These are phyloP conservation scores for Cercospora brassicicola DNA, from an alignment of 2,329 filamentous ascomycete species.

Conservation along the genomic window DNA sequence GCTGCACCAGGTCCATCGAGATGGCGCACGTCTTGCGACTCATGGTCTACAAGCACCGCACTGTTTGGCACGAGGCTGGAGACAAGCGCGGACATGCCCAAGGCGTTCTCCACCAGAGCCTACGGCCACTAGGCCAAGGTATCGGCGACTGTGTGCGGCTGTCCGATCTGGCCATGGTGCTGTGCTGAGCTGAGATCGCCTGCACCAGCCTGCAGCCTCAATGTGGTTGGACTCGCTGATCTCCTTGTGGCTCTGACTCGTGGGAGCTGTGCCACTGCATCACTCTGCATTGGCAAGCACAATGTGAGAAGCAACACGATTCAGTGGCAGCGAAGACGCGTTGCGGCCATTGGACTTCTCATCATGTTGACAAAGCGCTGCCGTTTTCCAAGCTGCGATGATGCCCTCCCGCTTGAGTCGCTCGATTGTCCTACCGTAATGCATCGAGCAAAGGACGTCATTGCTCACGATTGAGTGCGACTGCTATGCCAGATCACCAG, in stretches of 20 bases:
- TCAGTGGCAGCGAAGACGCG: conserved; percentile 7
- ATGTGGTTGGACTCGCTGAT: conserved; percentile 21
- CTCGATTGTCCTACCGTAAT: background rate
- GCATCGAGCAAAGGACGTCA: conserved; percentile 11
- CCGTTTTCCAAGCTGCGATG: background rate
- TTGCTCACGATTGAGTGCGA: conserved; percentile 1
- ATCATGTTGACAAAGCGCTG: background rate
- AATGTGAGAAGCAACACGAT: conserved; percentile 17
- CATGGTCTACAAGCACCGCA: conserved; percentile 13
- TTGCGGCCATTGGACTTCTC: conserved; percentile 8
- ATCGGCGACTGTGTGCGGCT: background rate
- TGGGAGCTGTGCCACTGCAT: conserved; percentile 21
- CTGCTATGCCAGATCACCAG: background rate
- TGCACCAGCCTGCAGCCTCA: conserved; percentile 12
- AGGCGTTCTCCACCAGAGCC: conserved; percentile 7
- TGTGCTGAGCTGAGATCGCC: conserved; percentile 10
- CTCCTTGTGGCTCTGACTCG: conserved; percentile 18
- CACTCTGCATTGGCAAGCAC: conserved; percentile 15
- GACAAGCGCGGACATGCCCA: conserved; percentile 13
- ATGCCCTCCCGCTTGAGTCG: conserved; percentile 1
- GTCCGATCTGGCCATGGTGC: conserved; percentile 13
- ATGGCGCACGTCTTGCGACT: conserved; percentile 21
- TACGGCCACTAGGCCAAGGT: background rate
- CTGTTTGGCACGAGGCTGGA: conserved; percentile 12
- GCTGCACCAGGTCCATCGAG: conserved; percentile 9